Evolutionary conservation across 73 alveolate genomes (phyloP), one percentile per base, ranked within the genome.

Genomic region (Paramecium sonneborni): DNA sequence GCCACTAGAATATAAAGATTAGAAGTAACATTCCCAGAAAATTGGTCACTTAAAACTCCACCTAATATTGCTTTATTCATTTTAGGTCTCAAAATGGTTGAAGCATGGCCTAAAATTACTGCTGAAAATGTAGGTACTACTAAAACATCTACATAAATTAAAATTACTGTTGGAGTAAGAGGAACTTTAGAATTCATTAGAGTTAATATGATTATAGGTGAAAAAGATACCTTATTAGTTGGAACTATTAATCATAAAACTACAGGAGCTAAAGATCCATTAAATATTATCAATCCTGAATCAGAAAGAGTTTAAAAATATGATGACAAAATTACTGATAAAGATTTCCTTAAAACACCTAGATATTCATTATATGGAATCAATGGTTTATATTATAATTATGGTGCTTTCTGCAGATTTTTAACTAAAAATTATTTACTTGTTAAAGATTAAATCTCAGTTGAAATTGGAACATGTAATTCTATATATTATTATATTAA

Each of bases 391-490:
- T 39, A 46, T 24, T 79, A 43, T 26, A 39, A 43, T 23, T 20
- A 0, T 43, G 44, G 48, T 8, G 32, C 70, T 18, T 43, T 30
- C 28, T 23, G 44, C 26, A 39, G 90, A 43, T 38, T 79, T 5
- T 39, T 79, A 26, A 39, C 62, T 30, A 79, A 79, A 15, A 79
- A 79, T 15, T 79, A 37, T 34, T 79, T 24, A 43, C 55, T 43
- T 23, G 55, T 32, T 46, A 39, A 79, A 79, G 39, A 79, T 23
- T 20, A n/a, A 24, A 1, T 79, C 1, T 30, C 69, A 0, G 70
- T 46, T 24, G 90, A 79, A 30, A 39, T 79, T 3, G 90, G 90
- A 43, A 79, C 90, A 79, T 79, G 84, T 62, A 62, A 26, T 26
- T 30, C 7, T 62, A 3, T 2, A 52, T 18, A 4, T 14, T 3